phyloP scores from a whole-genome alignment of 768 basidiomycete genomes.

The Kwoniella shandongensis region DNA sequence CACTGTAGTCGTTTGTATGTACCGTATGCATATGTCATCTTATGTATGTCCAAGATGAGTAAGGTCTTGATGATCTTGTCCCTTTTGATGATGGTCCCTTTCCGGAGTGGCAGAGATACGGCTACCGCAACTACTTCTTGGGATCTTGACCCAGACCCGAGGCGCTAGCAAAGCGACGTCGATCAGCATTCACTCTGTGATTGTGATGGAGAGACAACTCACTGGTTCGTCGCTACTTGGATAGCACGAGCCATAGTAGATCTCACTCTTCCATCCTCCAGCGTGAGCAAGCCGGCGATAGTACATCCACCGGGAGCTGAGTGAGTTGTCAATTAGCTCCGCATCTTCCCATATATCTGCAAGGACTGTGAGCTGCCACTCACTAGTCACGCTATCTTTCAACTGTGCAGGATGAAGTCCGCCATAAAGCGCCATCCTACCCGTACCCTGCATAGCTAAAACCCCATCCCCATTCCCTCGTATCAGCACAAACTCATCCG shows the following conservation, averaged over 20 bases:
- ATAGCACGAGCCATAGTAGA: conserved; percentile 94
- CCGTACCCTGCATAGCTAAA: conserved; percentile 89
- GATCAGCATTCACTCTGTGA: too few relatives aligned
- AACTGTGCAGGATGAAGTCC: conserved; percentile 93
- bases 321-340: conserved; percentile 7
- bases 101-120: background rate
- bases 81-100: too few relatives aligned
- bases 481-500: too few relatives aligned
- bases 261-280: conserved; percentile 90
- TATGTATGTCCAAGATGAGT: too few relatives aligned
- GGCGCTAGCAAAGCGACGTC: conserved; percentile 25
- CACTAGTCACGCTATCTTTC: conserved; percentile 96
- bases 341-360: background rate
- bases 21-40: too few relatives aligned
- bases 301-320: conserved; percentile 90
- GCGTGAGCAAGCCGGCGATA: conserved; percentile 89
- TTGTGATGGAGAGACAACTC: conserved; percentile 12
- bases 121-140: conserved; percentile 27
- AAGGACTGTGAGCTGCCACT: conserved; percentile 46
- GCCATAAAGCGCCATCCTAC: conserved; percentile 86
- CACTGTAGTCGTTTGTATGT: too few relatives aligned
- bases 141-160: conserved; percentile 49
- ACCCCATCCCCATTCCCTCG: too few relatives aligned
- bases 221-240: conserved; percentile 73
- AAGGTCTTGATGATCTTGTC: too few relatives aligned